phyloP scores from a whole-genome alignment of 768 basidiomycete species.

The Stropharia rugosoannulata region DNA sequence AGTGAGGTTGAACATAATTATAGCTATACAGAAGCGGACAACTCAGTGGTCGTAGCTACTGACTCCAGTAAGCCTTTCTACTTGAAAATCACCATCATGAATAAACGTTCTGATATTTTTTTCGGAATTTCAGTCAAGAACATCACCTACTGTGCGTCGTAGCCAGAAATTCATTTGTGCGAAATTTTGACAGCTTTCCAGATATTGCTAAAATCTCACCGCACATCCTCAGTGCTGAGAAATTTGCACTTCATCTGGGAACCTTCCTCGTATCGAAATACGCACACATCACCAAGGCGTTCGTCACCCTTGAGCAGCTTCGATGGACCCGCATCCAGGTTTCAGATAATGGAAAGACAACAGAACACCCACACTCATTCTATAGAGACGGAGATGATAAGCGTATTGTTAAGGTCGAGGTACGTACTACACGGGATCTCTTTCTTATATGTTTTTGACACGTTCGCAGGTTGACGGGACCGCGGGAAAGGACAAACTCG shows the following conservation, averaged over 20 bases:
- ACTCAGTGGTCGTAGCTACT: slow-evolving; percentile 85
- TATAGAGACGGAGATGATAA: slow-evolving; percentile 91
- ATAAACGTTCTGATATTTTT: background rate
- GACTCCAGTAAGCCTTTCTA: slow-evolving; percentile 74
- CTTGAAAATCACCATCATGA: background rate
- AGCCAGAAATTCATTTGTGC: background rate
- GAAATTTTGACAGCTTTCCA: slow-evolving; percentile 20
- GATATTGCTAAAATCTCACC: slow-evolving; percentile 90
- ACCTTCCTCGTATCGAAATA: slow-evolving; percentile 83
- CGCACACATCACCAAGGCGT: slow-evolving; percentile 68
- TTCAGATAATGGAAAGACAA: slow-evolving; percentile 30
- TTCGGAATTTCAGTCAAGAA: slow-evolving; percentile 54
- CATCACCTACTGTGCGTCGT: slow-evolving; percentile 55
- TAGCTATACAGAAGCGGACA: slow-evolving; percentile 89
- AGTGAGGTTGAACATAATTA: background rate
- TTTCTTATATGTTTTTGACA: slow-evolving; percentile 8
- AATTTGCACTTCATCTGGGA: slow-evolving; percentile 86
- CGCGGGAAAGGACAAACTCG: slow-evolving; percentile 57
- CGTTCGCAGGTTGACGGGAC: slow-evolving; percentile 59
- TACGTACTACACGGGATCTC: slow-evolving; percentile 22
- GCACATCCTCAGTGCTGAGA: slow-evolving; percentile 78
- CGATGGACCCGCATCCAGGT: slow-evolving; percentile 82
- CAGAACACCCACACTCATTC: slow-evolving; percentile 77
- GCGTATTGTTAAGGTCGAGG: slow-evolving; percentile 59
- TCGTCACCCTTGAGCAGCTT: slow-evolving; percentile 73